Evolutionary conservation across 805 yeast genomes (phyloP), one percentile per base, ranked within the genome.

Genomic region (Alloascoidea africana): DNA sequence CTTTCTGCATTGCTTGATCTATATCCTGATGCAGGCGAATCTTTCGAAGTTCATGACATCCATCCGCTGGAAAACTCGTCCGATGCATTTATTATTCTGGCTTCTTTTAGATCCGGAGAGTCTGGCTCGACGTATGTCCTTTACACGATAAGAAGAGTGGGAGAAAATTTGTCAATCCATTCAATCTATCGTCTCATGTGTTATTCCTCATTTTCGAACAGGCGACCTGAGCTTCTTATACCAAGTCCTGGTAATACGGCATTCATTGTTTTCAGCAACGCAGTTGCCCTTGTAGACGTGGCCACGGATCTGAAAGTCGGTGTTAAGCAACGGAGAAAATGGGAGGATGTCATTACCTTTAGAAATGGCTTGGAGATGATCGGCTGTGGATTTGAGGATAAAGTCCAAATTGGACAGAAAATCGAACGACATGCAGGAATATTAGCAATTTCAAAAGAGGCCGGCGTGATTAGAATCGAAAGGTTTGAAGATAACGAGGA

Each of bases 261-360:
- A 1, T 76, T 72, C 49, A 66, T 81, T 1, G 61, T 74, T 2
- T 63, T 76, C 33, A 68, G 66, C 6, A 66, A 72, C 37, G 70
- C 84, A 0, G 63, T 85, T 8, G 73, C 82, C 2, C 48, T 87
- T 38, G 65, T 81, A 1, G 93, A 82, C 46, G 59, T 78, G 5
- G 61, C 70, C 36, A 65, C 71, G 3, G 38, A 41, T n/a, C n/a
- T n/a, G n/a, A n/a, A n/a, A n/a, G n/a, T n/a, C n/a, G n/a, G n/a
- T n/a, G n/a, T n/a, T n/a, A n/a, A n/a, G n/a, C 44, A 59, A 36
- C 56, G 54, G 40, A 60, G 60, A 41, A 67, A 76, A 46, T 87
- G 95, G 95, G 94, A 86, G 54, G 96, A 89, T 52, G 60, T 72
- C 8, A 62, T 87, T 8, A 58, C 65, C 4, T 68, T 87, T 44